Evolutionary conservation across 768 basidiomycete species (phyloP), one percentile per base, ranked within the genome.

Genomic region (Mycena venus): DNA sequence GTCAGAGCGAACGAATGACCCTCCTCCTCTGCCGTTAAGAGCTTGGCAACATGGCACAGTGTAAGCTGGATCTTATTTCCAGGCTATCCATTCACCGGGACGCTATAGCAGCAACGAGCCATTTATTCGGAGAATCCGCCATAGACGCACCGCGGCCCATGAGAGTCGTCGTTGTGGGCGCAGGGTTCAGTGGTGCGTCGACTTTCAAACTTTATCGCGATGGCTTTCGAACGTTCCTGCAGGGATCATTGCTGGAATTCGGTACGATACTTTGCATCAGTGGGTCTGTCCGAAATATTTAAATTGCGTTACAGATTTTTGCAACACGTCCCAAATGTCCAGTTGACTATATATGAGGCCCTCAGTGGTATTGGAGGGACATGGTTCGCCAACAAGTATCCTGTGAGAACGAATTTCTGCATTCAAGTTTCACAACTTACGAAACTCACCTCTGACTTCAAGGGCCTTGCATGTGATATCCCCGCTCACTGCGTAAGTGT

Each of bases 401-500:
- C 90, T 6, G 89, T 89, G 59, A 78, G 85, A 51, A 44, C 21
- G 49, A 68, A 65, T 32, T 23, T 17, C n/a, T n/a, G 53, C 6
- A 32, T 53, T 58, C 3, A 12, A n/a, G 34, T n/a, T 29, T 49
- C 9, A 34, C 51, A 55, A 44, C 29, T 53, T 49, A n/a, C 64
- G 34, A n/a, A 70, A 69, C 17, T 29, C 32, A 32, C 32, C 29
- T 68, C 44, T 38, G 31, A 69, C 6, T 70, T 15, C 36, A 63
- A 90, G 85, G 90, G 91, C 11, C 79, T 91, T 12, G 86, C 89
- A n/a, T 92, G 92, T 75, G 92, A 92, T 77, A 87, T 92, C 25
- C 91, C 91, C 14, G 85, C 91, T 2, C 90, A 90, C 70, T 85
- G 84, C 44, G 90, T 91, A 51, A 64, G 70, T 60, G 2, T 14